Conservation (phyloP, 169 alveolate genomes). For the Ichthyophthirius multifiliis region DNA sequence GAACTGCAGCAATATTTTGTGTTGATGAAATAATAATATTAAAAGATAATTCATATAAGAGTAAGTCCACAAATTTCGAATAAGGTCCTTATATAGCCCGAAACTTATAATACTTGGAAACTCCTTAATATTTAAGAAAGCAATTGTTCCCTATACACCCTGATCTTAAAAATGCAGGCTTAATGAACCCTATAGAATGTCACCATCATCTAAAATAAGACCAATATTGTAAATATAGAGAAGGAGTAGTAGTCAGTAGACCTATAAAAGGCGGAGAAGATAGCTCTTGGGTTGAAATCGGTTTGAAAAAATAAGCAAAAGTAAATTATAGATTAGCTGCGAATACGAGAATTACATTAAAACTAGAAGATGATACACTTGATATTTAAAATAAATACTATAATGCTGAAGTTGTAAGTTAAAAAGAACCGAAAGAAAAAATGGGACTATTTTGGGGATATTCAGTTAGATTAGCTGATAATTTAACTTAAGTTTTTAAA, state of each 20-base stretch:
- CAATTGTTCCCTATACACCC: constrained; percentile 84
- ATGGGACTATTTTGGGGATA: constrained; percentile 94
- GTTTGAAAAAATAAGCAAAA: constrained; percentile 68
- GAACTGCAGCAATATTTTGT: constrained; percentile 89
- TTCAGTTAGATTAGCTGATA: constrained; percentile 86
- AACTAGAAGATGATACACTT: constrained; percentile 54
- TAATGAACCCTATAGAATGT: constrained; percentile 98
- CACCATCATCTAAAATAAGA: constrained; percentile 96
- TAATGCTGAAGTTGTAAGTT: constrained; percentile 48
- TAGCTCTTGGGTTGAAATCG: constrained; percentile 83
- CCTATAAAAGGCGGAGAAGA: constrained; percentile 67
- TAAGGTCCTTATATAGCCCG: constrained; percentile 48
- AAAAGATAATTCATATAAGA: constrained; percentile 67
- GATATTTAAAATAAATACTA: constrained; percentile 23
- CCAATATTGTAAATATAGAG: constrained; percentile 93
- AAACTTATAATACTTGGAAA: constrained; percentile 95
- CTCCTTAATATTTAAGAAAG: constrained; percentile 98
- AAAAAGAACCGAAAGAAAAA: constrained; percentile 34
- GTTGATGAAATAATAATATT: constrained; percentile 93
- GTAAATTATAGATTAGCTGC: constrained; percentile 55
- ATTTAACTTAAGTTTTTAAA: constrained; percentile 65
- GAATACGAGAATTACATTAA: constrained; percentile 83
- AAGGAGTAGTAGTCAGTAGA: constrained; percentile 82
- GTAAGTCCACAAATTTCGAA: constrained; percentile 11
- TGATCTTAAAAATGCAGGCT: constrained; percentile 93